Base-by-base conservation (phyloP, 257 asterid genomes). In the Avicennia marina region DNA sequence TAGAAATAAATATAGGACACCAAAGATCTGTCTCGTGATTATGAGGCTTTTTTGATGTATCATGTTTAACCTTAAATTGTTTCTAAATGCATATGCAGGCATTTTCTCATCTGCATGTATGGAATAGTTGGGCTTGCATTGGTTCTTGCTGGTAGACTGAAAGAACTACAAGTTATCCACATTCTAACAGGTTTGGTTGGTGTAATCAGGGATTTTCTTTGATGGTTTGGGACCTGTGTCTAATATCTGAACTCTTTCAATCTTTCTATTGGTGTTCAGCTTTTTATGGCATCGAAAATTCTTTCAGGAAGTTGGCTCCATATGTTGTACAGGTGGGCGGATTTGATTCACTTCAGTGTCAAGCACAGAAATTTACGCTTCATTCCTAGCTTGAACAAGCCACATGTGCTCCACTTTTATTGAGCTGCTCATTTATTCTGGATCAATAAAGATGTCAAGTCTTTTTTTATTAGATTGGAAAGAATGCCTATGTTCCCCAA, bases 71-170 rank as follows among this genome's bases (percentile, higher is more conserved):
- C 45, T 40, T 62, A 21, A 34, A 13, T 48, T 25, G 51, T 46
- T 60, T 34, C 40, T 56, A 26, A 55, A 63, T 63, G 64, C 53
- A 48, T 55, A 66, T 77, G 78, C 90, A 88, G 98, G 98, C 98
- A 93, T 78, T 86, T 86, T 11, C 75, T 89, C 71, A 77, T 93
- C 72, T 89, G 98, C 70, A 24, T 80, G 4, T 93, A 93, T 65
- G 98, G 97, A 63, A 64, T 84, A 42, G 67, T 75, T 57, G 95
- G 84, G 18, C 86, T 89, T 60, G 87, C 54, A 6, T 75, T 93
- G 62, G 52, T 93, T 74, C 87, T 93, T 65, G 95, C 95, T 55
- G 95, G 98, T 60, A 78, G 86, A 63, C 64, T 93, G 84, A 89
- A 82, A 76, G 97, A 93, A 31, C 61, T 73, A 59, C 73, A 71